Evolutionary conservation across 2,329 filamentous ascomycete species (phyloP).

Genomic region (Aureobasidium sp.): DNA sequence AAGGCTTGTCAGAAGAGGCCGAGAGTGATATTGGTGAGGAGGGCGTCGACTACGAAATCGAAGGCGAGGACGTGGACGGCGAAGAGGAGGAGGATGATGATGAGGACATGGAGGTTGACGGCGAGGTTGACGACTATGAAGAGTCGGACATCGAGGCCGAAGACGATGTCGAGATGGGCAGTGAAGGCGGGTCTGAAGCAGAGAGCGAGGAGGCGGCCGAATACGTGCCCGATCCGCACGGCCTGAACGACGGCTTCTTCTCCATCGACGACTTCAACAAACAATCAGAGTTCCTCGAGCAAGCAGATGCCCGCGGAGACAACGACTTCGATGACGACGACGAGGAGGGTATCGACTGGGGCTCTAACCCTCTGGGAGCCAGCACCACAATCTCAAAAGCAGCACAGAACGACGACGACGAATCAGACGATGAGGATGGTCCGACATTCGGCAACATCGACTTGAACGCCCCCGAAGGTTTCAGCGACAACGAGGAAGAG

Average conservation of each 20-base stretch:
- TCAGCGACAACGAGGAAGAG: constrained; percentile 51
- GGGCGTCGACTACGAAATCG: constrained; percentile 25
- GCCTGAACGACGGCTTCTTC: constrained; percentile 96
- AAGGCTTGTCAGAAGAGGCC: constrained; percentile 31
- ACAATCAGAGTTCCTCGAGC: constrained; percentile 82
- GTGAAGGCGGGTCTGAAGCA: constrained; percentile 37
- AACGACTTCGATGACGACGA: constrained; percentile 52
- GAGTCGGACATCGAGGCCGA: constrained; percentile 36
- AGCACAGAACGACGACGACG: constrained; percentile 27
- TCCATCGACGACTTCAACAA: constrained; percentile 97
- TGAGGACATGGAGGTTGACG: constrained; percentile 23
- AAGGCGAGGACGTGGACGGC: constrained; percentile 29
- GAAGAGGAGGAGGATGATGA: constrained; percentile 29
- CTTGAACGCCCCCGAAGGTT: constrained; percentile 65
- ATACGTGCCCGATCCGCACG: constrained; percentile 66
- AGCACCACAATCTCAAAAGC: constrained; percentile 32
- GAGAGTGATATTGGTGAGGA: constrained; percentile 34
- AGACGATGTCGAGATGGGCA: constrained; percentile 24
- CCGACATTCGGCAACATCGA: constrained; percentile 79
- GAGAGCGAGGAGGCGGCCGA: constrained; percentile 47
- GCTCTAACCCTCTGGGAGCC: constrained; percentile 60
- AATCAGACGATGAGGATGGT: constrained; percentile 56
- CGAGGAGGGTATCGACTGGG: constrained; percentile 85
- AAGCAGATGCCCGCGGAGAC: constrained; percentile 72
- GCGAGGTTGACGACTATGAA: constrained; percentile 35